Evolutionary conservation across 257 asterid species (phyloP).

Genomic region (Osmanthus fragrans): DNA sequence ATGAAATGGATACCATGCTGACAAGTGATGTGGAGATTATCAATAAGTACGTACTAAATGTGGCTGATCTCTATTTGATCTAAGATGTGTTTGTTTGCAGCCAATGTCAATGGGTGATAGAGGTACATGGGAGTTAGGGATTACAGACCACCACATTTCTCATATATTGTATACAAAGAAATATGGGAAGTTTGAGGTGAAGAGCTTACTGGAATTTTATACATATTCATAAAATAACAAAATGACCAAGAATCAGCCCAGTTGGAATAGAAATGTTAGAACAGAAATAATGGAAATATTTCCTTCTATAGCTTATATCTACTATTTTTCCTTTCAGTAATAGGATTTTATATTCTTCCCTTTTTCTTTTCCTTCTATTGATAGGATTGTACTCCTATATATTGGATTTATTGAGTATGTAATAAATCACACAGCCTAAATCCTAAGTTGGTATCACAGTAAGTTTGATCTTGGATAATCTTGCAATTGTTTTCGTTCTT

Average conservation of each 20-base stretch:
- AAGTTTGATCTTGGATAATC: too few species aligned
- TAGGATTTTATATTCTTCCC: too few species aligned
- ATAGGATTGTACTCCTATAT: too few species aligned
- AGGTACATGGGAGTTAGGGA: neutral
- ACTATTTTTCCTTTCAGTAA: too few species aligned
- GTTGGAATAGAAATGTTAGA: too few species aligned
- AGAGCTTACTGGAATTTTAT: neutral
- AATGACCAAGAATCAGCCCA: neutral
- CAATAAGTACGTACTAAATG: neutral
- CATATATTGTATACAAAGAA: neutral
- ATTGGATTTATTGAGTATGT: too few species aligned
- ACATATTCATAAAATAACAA: constrained; percentile 7
- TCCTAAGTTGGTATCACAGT: too few species aligned
- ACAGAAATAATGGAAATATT: too few species aligned
- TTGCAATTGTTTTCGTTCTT: too few species aligned
- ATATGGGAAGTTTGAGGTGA: neutral
- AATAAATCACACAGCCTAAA: too few species aligned
- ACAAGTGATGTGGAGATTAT: neutral
- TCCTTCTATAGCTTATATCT: too few species aligned
- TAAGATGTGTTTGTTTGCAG: constrained; percentile 4
- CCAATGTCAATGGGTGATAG: constrained; percentile 5
- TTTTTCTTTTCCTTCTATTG: too few species aligned
- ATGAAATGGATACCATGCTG: neutral
- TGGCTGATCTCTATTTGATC: neutral
- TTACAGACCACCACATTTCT: neutral